Evolutionary conservation across 352 stramenopile species (phyloP), one percentile per base, ranked within the genome.

Genomic region (Globisporangium apiculatum): DNA sequence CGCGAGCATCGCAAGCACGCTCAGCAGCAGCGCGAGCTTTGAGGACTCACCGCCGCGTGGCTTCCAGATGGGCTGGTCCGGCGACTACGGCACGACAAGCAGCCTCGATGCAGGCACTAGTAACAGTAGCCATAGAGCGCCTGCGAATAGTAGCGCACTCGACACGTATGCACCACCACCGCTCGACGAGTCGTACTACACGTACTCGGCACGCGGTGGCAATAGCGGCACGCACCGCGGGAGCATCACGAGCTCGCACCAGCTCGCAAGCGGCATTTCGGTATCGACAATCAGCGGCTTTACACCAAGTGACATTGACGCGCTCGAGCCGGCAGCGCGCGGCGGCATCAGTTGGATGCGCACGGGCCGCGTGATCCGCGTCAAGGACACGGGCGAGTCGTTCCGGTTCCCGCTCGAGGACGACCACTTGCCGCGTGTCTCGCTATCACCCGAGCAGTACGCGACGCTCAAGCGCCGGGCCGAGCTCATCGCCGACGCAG

Each of bases 371-470:
- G 61, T 87, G 17, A 84, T 91, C 45, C 78, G 78, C 38, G 71
- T 89, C 36, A 88, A 87, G 61, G 76, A 89, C 52, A 86, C 78
- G 11, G 76, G 78, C 51, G 73, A 86, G 53, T 81, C 75, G 38
- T 91, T 82, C 62, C 72, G 81, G 11, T 91, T 91, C 55, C 81
- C 81, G 15, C 59, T 91, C n/a, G 75, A 87, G 8, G 59, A 66
- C 3, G 76, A 86, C 51, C 67, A 88, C 59, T 53, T 90, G 49
- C 76, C 80, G 7, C 67, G 69, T 10, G 64, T 77, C 5, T 54
- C 66, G 38, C 66, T 85, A 18, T 64, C 65, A 11, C 48, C 65
- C 0, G 64, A 68, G 41, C 65, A 79, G 46, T 71, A 72, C 41
- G 64, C 59, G 6, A 53, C 54, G 37, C 51, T 77, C 38, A 74